These are phyloP conservation scores for Microthlaspi erraticum DNA, from an alignment of 345 rosid genomes.

Conservation along the genomic window DNA sequence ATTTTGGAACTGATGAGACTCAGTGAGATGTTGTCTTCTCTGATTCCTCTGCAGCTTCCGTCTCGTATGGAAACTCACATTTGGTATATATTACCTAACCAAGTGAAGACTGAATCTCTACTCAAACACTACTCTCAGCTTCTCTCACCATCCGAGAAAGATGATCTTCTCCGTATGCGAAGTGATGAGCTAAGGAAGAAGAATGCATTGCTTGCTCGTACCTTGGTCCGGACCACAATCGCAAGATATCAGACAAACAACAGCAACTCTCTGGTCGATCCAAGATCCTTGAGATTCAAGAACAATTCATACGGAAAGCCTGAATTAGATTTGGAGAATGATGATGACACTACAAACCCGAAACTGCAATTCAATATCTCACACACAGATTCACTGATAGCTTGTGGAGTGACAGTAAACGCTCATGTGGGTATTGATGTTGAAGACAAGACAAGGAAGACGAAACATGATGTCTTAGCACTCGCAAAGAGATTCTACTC, in stretches of 20 bases:
- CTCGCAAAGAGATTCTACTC: conserved; percentile 64
- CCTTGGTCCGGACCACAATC: conserved; percentile 72
- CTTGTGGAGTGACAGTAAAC: conserved; percentile 66
- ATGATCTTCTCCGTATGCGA: conserved; percentile 47
- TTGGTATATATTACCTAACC: conserved; percentile 73
- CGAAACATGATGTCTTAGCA: conserved; percentile 52
- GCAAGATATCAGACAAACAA: conserved; percentile 69
- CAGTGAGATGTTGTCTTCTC: conserved; percentile 37
- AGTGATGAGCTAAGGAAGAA: conserved; percentile 62
- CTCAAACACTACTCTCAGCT: conserved; percentile 57
- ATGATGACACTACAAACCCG: not conserved
- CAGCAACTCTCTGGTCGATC: conserved; percentile 41
- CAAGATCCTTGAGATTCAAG: conserved; percentile 62
- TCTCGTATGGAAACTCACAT: conserved; percentile 70
- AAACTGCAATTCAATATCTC: conserved; percentile 74
- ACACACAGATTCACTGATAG: conserved; percentile 74
- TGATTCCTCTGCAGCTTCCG: conserved; percentile 56
- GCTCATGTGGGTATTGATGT: conserved; percentile 70
- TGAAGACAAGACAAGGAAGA: conserved; percentile 65
- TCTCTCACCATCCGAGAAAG: conserved; percentile 73
- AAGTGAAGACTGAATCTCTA: conserved; percentile 64
- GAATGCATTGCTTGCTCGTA: conserved; percentile 66
- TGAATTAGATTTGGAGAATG: conserved; percentile 63
- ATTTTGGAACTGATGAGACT: not conserved
- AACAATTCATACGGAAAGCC: conserved; percentile 79